A percentile compares a stretch with the other conserved stretches of the same genome.
These are phyloP conservation scores for Venturia aucupariae DNA, from an alignment of 2,329 filamentous ascomycete genomes.

Conservation along the genomic window DNA sequence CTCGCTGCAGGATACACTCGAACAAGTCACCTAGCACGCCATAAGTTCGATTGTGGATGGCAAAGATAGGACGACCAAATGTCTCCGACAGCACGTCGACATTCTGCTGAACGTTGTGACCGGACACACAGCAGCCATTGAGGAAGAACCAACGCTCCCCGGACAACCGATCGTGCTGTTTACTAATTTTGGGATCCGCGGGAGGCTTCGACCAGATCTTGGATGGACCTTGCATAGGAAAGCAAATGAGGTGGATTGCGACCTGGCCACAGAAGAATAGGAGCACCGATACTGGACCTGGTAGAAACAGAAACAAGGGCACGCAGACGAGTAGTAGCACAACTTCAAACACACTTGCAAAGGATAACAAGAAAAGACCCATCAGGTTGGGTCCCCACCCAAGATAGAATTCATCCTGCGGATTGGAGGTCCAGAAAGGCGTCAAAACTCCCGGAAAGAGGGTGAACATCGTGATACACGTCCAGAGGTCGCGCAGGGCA, in stretches of 20 bases:
- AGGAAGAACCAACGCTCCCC: conserved; percentile 12
- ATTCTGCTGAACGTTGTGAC: conserved; percentile 12
- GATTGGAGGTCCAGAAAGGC: conserved; percentile 5
- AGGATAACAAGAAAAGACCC: conserved; percentile 2
- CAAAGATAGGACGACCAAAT: conserved; percentile 15
- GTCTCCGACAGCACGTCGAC: conserved; percentile 12
- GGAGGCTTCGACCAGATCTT: conserved; percentile 9
- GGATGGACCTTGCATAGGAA: conserved; percentile 6
- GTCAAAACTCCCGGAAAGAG: conserved; percentile 10
- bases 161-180: background rate
- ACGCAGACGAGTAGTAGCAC: conserved; percentile 1
- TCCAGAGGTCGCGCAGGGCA: conserved; percentile 9
- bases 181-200: background rate
- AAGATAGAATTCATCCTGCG: conserved; percentile 9
- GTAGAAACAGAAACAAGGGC: conserved; percentile 4
- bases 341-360: conserved; percentile 7
- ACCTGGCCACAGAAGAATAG: conserved; percentile 9
- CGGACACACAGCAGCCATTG: conserved; percentile 12
- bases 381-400: background rate
- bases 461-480: conserved; percentile 10
- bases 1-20: conserved; percentile 15
- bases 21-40: conserved; percentile 15
- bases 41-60: conserved; percentile 16
- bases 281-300: background rate
- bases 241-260: conserved; percentile 9